Percentiles rank a stretch among this genome's conserved stretches.
Evolutionary conservation across 495 filamentous ascomycete genomes (phyloP).

Genomic region (Cladorrhinum samala): DNA sequence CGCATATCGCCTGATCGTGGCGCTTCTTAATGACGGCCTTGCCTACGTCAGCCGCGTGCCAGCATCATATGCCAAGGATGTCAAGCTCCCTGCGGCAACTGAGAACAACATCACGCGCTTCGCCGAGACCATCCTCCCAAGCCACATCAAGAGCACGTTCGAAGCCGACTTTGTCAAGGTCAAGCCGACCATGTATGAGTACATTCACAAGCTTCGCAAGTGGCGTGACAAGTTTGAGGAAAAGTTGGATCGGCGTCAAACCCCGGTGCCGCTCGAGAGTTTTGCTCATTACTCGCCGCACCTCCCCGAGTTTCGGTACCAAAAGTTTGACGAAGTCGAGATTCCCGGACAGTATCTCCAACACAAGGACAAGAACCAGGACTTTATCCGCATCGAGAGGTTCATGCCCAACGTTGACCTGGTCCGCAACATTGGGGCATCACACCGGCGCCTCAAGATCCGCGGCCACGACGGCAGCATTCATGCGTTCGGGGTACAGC

Average conservation of each 20-base stretch:
- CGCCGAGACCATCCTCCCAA: conserved; percentile 88
- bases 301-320: conserved; percentile 92
- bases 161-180: conserved; percentile 90
- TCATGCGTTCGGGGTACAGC: conserved; percentile 91
- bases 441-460: conserved; percentile 88
- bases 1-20: conserved; percentile 95
- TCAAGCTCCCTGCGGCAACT: conserved; percentile 82
- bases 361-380: conserved; percentile 96
- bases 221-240: conserved; percentile 99
- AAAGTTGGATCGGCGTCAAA: conserved; percentile 80
- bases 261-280: conserved; percentile 63
- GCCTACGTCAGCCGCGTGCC: conserved; percentile 84
- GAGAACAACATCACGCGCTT: conserved; percentile 96
- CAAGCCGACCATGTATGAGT: conserved; percentile 93
- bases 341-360: conserved; percentile 94
- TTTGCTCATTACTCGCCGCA: conserved; percentile 63
- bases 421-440: conserved; percentile 78
- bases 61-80: conserved; percentile 76
- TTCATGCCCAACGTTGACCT: conserved; percentile 93
- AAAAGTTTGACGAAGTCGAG: conserved; percentile 98
- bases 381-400: conserved; percentile 93
- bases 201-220: conserved; percentile 91
- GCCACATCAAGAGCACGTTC: conserved; percentile 88
- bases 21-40: conserved; percentile 88
- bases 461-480: conserved; percentile 96